Evolutionary conservation across 768 basidiomycete genomes (phyloP).

Genomic region (Tulasnella sp.): DNA sequence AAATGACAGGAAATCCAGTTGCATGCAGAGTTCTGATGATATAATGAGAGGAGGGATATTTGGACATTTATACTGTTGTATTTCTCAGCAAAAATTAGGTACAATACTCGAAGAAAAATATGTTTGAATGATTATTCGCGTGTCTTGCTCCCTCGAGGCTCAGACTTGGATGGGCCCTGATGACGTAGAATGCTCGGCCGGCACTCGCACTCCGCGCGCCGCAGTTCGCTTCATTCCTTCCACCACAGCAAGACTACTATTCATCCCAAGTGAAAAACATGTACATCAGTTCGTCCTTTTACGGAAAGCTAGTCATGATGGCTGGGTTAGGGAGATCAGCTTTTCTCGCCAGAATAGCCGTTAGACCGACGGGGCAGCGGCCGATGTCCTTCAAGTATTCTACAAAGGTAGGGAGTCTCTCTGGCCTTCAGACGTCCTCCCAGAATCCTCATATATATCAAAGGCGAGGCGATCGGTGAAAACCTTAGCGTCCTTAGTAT

Average conservation of each 20-base stretch:
- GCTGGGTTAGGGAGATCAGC: background rate
- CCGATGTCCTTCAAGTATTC: background rate
- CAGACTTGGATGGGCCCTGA: too few relatives aligned
- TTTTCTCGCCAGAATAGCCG: background rate
- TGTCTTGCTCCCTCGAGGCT: too few relatives aligned
- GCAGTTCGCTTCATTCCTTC: background rate
- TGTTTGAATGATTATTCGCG: background rate
- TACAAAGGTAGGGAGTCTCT: background rate
- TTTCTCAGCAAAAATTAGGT: too few relatives aligned
- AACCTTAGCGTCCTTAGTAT: conserved; percentile 1
- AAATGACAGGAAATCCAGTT: background rate
- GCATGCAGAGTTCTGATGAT: too few relatives aligned
- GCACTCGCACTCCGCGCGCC: too few relatives aligned
- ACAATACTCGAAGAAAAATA: background rate
- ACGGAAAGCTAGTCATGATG: background rate
- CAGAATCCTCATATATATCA: too few relatives aligned
- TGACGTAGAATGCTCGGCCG: too few relatives aligned
- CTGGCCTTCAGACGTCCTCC: too few relatives aligned
- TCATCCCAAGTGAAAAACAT: background rate
- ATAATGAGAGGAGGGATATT: too few relatives aligned
- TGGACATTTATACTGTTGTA: background rate
- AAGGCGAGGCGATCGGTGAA: too few relatives aligned
- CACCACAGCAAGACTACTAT: background rate
- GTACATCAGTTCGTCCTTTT: background rate
- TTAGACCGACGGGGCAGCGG: background rate